phyloP scores from a whole-genome alignment of 2,329 filamentous ascomycete genomes.

The Fusarium algeriense region DNA sequence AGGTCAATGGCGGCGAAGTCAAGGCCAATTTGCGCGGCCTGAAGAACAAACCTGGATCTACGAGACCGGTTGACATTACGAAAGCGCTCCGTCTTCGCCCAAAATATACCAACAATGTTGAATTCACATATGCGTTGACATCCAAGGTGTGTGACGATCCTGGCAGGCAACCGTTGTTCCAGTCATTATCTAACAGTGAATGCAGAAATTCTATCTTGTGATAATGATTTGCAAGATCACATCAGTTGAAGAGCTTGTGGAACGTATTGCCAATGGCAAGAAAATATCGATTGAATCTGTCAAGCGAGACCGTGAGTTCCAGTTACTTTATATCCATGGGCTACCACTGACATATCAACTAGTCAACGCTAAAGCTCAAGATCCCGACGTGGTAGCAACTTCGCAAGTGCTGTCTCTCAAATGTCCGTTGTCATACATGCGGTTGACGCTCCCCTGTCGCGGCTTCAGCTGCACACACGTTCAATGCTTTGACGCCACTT shows the following conservation, averaged over 20 bases:
- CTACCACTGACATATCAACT: conserved; percentile 36
- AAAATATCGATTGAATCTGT: conserved; percentile 86
- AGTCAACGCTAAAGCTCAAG: conserved; percentile 86
- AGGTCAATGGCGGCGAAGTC: conserved; percentile 87
- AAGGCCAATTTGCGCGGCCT: conserved; percentile 94
- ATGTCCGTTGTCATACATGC: conserved; percentile 88
- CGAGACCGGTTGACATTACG: conserved; percentile 92
- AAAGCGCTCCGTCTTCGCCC: conserved; percentile 76
- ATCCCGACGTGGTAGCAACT: conserved; percentile 89
- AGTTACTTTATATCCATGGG: conserved; percentile 19
- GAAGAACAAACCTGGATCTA: conserved; percentile 96
- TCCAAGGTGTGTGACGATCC: conserved; percentile 73
- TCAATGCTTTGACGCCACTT: conserved; percentile 93
- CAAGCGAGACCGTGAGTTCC: conserved; percentile 80
- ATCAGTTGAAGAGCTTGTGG: conserved; percentile 77
- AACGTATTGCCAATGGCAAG: conserved; percentile 72
- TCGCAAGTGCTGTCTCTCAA: conserved; percentile 91
- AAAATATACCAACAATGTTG: conserved; percentile 80
- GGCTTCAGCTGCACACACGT: conserved; percentile 86
- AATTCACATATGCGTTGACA: conserved; percentile 93
- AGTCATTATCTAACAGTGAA: conserved; percentile 27
- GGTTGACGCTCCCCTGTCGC: conserved; percentile 83
- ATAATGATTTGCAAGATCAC: conserved; percentile 79
- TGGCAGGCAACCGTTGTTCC: conserved; percentile 33
- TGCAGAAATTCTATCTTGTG: conserved; percentile 77